Evolutionary conservation across 306 rosid genomes (phyloP), one percentile per base, ranked within the genome.

Genomic region (Acacia melanoxylon): DNA sequence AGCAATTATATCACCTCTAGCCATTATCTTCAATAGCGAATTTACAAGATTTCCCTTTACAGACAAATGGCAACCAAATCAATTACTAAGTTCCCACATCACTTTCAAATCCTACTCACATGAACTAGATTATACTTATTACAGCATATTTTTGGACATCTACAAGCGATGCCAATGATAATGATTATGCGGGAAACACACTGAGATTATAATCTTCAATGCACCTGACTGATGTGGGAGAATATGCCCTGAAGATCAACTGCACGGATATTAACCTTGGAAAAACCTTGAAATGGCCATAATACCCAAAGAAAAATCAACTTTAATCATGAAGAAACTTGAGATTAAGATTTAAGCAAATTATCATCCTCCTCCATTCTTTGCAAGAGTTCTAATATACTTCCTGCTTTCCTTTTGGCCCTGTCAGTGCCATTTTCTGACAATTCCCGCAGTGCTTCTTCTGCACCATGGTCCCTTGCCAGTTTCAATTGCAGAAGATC

Each of bases 401-500:
- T 91, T 78, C 84, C 91, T 52, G 98, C 99, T 87, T 96, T 96
- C 83, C 99, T 93, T 90, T 90, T 96, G 44, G 97, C 99, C 85
- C 99, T 90, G 27, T 93, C 98, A 56, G 97, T 96, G 78, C 99
- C 99, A 85, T 81, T 96, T 82, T 93, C 99, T 8, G 97, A 90
- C 51, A 96, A 83, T 73, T 91, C 97, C 76, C 86, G 89, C 87
- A 96, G 76, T 75, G 91, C 97, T 81, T 85, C 90, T 79, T 85
- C 94, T 33, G 97, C 98, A 72, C 99, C 98, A 74, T 87, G 89
- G 52, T 92, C 94, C 82, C 87, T 90, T 61, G 98, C 94, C 40
- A 90, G 81, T 83, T 91, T 88, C 88, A 96, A 70, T 84, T 88
- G 97, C 89, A 83, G 78, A 5, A 41, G 6, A 87, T 92, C 97